Evolutionary conservation across 225 moss, liverwort and hornwort genomes (phyloP), one percentile per base, ranked within the genome.

Genomic region (Takakia lepidozioides): DNA sequence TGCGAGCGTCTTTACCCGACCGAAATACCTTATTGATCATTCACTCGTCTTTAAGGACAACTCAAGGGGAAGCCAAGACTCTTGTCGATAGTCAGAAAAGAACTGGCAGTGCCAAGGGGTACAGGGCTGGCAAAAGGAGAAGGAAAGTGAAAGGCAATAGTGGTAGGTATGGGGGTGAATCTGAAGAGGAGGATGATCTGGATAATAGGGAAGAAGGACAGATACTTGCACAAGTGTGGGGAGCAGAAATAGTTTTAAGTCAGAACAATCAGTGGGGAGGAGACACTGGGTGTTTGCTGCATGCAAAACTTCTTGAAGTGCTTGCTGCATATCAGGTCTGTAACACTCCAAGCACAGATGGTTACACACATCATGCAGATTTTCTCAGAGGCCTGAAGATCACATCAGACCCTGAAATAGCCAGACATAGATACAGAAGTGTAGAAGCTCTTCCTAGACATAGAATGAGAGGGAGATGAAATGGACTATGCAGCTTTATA

Each of bases 321-420:
- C 69, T 98, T 22, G 85, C 87, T 66, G 85, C 91, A 4, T 98
- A 80, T 60, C 98, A 98, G 98, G 98, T 98, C 57, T 61, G 54
- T 60, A 29, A 3, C 2, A 13, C 19, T 14, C 10, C 26, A 16
- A 50, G 20, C 25, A 2, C 2, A 17, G 17, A 41, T 16, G 4
- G 2, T 3, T 17, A 14, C 2, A 4, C 38, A 13, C 2, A 41
- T 8, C 19, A 17, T 41, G 2, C 20, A 5, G n/a, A n/a, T n/a
- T n/a, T n/a, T n/a, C n/a, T n/a, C n/a, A n/a, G n/a, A n/a, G n/a
- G n/a, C n/a, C n/a, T n/a, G n/a, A n/a, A n/a, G n/a, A n/a, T n/a
- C n/a, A n/a, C n/a, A n/a, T n/a, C n/a, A n/a, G n/a, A n/a, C n/a
- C n/a, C n/a, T n/a, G n/a, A n/a, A n/a, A n/a, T n/a, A n/a, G n/a